phyloP scores from a whole-genome alignment of 495 filamentous ascomycete species.

The Parathielavia appendiculata region DNA sequence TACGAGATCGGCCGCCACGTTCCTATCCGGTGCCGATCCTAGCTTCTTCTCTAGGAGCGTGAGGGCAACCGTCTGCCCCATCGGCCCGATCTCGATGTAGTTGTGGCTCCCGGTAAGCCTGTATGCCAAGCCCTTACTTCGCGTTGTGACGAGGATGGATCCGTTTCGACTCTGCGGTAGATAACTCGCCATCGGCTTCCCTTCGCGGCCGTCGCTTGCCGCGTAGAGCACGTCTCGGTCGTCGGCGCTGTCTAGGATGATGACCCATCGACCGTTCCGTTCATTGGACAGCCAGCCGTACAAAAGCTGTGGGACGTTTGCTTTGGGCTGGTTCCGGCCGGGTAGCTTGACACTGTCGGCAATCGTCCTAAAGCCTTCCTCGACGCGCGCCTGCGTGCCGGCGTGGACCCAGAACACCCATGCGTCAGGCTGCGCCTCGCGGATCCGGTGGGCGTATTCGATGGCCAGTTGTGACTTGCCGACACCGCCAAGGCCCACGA shows the following conservation, averaged over 20 bases:
- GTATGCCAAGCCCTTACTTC: conserved; percentile 24
- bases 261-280: conserved; percentile 27
- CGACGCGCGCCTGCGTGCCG: conserved; percentile 31
- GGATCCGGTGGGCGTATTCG: conserved; percentile 9
- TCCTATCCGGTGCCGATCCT: conserved; percentile 14
- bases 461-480: conserved; percentile 31
- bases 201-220: background rate
- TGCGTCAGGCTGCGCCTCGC: background rate
- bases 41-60: conserved; percentile 34
- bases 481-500: conserved; percentile 16
- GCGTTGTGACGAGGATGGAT: conserved; percentile 36
- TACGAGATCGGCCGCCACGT: conserved; percentile 28
- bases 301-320: conserved; percentile 35
- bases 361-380: conserved; percentile 37
- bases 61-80: conserved; percentile 25
- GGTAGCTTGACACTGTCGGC: conserved; percentile 35
- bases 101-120: conserved; percentile 21
- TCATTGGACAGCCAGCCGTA: conserved; percentile 38
- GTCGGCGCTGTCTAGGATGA: conserved; percentile 34
- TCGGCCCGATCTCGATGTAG: conserved; percentile 23
- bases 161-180: conserved; percentile 42
- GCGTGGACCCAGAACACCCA: conserved; percentile 42
- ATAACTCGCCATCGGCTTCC: conserved; percentile 26
- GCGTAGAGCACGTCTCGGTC: conserved; percentile 29
- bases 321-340: conserved; percentile 33